Base-by-base conservation (phyloP, 1,284 basidiomycete species). In the Wolfiporia cocos region DNA sequence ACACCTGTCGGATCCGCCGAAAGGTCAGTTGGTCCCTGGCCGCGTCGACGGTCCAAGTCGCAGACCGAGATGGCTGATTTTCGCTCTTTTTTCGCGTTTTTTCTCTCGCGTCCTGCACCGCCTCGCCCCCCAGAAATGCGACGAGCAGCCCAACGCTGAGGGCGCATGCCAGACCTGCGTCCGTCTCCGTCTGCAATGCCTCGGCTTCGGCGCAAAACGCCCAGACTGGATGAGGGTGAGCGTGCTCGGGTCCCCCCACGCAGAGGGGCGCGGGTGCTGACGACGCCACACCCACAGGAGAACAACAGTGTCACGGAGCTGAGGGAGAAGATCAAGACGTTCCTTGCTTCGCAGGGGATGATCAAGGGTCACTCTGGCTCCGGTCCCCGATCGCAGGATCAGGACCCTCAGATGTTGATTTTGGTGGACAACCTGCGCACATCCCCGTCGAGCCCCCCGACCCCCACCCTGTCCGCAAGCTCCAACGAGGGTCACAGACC, bases 141-240 rank as follows among this genome's bases (percentile, higher is more conserved):
- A 91, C 60, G 87, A 90, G 58, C 70, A 76, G 52, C 73, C 68
- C 37, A 78, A 78, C 51, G 56, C 58, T 5, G 68, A 76, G 6
- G 81, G 81, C 17, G 68, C 71, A 11, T 92, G 88, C 65, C 68
- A 74, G 53, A 88, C 86, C 1, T 92, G 88, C 51, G 70, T 74
- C 29, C 81, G 88, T 36, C 77, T 92, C 21, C 73, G 79, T 23
- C 72, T 92, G n/a, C 81, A 92, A 49, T 92, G 88, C 52, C 75
- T 92, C 34, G 88, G 88, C 19, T 92, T 86, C 58, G 85, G 86
- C 34, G 75, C 77, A 17, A 89, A 89, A 55, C 78, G 88, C 38
- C 86, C 86, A 10, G 83, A 87, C n/a, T 90, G 85, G 85, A 69
- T 90, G 55, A 74, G 82, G 62, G 86, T 89, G 58, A 48, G 74